Evolutionary conservation across 129 eudicot species (phyloP), one percentile per base, ranked within the genome.

Genomic region (Smallanthus sonchifolius): DNA sequence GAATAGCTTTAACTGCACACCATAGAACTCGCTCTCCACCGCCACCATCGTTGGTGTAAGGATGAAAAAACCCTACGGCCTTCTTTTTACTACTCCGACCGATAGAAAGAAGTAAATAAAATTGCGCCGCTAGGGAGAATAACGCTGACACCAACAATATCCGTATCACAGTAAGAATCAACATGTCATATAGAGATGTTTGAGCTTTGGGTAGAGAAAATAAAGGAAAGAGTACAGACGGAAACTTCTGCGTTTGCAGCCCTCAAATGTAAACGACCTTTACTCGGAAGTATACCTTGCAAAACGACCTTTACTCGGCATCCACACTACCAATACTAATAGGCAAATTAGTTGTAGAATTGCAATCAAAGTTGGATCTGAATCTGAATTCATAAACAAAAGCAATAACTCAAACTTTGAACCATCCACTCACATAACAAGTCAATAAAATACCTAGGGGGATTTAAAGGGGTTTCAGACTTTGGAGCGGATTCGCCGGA

Each of bases 11-110:
- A 54, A 95, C 97, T 67, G 99, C 96, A 63, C 99, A 95, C 99
- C 99, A 95, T 7, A 95, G 70, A 38, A 95, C 99, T 72, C 99
- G 75, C 75, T 95, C 99, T 9, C 97, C 99, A 4, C 99, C 99
- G 63, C 99, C 97, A 77, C 99, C 99, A 69, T 95, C 99, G 84
- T 95, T 95, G 72, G 99, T 91, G 89, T 82, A 95, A 0, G 99
- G 99, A 64, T 95, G 97, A 67, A 95, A 95, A 84, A 95, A 86
- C 66, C 90, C 96, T 37, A 88, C 88, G 11, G 98, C 86, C 24
- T 65, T 76, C 52, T 72, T 79, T 43, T 81, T 79, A 77, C 56
- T 81, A 59, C 83, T 63, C 43, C 87, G 88, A 39, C 79, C 78
- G 9, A 52, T 73, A 47, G 81, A 34, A 9, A 86, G 10, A 35